Evolutionary conservation across 1,284 basidiomycete species (phyloP).

Genomic region (Puccinia triticina): DNA sequence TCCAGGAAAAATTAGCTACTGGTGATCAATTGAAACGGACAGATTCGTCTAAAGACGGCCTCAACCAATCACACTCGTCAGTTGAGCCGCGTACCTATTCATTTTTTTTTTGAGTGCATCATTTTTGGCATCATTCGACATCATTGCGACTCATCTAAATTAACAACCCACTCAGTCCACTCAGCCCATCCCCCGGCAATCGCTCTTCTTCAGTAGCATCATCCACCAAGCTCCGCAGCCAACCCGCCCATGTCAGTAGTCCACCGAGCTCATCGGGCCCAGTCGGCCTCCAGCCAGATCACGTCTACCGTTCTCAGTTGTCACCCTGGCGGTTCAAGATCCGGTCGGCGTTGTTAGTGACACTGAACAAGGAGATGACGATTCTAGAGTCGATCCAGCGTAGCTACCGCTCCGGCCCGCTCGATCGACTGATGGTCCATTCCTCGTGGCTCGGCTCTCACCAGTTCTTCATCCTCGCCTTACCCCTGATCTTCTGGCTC

Average conservation of each 20-base stretch:
- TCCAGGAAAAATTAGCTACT: no score
- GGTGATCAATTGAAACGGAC: no score
- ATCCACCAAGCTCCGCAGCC: neutral
- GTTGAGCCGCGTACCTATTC: no score
- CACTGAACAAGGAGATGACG: slow-evolving; percentile 70
- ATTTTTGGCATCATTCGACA: no score
- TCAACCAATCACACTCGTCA: no score
- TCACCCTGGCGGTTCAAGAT: slow-evolving; percentile 71
- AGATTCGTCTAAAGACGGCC: no score
- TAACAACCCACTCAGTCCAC: neutral
- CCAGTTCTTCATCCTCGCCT: slow-evolving; percentile 27
- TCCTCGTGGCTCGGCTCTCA: slow-evolving; percentile 40
- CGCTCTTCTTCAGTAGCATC: neutral
- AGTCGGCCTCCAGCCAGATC: slow-evolving; percentile 60
- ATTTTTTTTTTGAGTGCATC: no score
- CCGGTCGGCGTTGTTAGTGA: slow-evolving; percentile 67
- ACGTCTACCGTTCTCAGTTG: slow-evolving; percentile 71
- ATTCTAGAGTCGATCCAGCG: slow-evolving; percentile 74
- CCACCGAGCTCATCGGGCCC: neutral
- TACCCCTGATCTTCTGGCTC: slow-evolving; percentile 40
- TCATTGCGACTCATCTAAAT: neutral
- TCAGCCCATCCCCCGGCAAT: neutral
- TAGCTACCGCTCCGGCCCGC: neutral
- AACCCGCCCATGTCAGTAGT: neutral
- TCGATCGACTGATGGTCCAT: slow-evolving; percentile 35